Percentiles rank a stretch among this genome's conserved stretches.
Evolutionary conservation across 2,329 filamentous ascomycete genomes (phyloP).

Genomic region (Trichoderma atrobrunneum): DNA sequence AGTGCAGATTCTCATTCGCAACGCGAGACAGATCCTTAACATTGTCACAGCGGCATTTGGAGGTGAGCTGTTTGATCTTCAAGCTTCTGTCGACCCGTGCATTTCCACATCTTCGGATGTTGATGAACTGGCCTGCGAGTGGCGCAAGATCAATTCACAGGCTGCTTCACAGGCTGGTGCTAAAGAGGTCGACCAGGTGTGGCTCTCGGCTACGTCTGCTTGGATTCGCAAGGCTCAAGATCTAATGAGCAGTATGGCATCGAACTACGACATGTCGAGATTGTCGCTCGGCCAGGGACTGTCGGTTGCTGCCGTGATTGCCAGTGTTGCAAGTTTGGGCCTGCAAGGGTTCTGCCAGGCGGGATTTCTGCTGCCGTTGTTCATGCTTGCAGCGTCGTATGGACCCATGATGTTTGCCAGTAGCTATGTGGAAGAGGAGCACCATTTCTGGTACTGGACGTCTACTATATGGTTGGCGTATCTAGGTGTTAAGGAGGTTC

Average conservation of each 20-base stretch:
- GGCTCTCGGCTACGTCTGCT: conserved; percentile 44
- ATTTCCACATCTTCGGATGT: conserved; percentile 39
- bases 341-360: conserved; percentile 19
- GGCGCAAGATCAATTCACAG: conserved; percentile 44
- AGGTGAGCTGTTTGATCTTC: conserved; percentile 40
- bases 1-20: conserved; percentile 68
- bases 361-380: conserved; percentile 41
- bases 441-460: conserved; percentile 97
- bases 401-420: conserved; percentile 94
- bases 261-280: conserved; percentile 77
- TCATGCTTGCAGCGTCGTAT: conserved; percentile 60
- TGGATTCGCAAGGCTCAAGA: conserved; percentile 74
- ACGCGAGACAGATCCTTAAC: conserved; percentile 75
- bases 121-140: conserved; percentile 66
- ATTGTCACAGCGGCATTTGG: conserved; percentile 74
- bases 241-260: conserved; percentile 83
- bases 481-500: conserved; percentile 48
- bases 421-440: conserved; percentile 97
- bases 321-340: conserved; percentile 19
- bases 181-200: conserved; percentile 35
- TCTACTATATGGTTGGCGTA: conserved; percentile 66
- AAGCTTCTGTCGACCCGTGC: conserved; percentile 37
- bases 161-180: conserved; percentile 25
- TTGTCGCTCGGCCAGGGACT: conserved; percentile 49
- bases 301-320: conserved; percentile 33